Base-by-base conservation (phyloP, 1,284 basidiomycete species). In the Tilletia indica region DNA sequence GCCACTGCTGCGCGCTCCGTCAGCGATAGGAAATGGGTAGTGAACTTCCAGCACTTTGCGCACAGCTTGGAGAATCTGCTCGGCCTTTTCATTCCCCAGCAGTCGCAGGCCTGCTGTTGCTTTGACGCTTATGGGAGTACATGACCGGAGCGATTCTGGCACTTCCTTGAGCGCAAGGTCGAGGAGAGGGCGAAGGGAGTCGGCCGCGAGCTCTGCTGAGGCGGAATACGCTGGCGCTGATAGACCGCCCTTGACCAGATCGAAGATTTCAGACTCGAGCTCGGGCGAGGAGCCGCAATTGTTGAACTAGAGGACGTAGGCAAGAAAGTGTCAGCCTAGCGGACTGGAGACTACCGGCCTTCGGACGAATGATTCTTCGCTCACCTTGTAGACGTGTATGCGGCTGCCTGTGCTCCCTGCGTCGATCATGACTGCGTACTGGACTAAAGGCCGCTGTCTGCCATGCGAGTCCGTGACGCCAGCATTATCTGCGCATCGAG, bases 371-470 rank as follows among this genome's bases (percentile, higher is more conserved):
- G 3, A 61, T 8, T 38, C 21, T 25, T 21, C 21, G 36, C 63
- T 38, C 54, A 97, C 97, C 84, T 96, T 97, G 90, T 98, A 98
- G 36, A 98, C 89, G 87, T 99, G 96, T 80, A 99, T 95, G 19
- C 96, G 90, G 1, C 94, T 97, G 25, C 96, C 96, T 0, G 94
- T 97, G 49, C 94, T 97, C 19, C 96, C 97, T 0, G 97, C 96
- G 84, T 99, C 96, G 85, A 99, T 93, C 90, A 98, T 97, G 80
- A 99, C 89, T 0, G 93, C 94, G 84, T 93, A 99, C 85, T 97
- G 94, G 19, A 84, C 80, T 31, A 81, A 61, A 4, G 80, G 82
- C n/a, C 80, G 72, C 3, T 71, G 74, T 36, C 70, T 72, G 68
- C 80, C 78, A 12, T 76, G 73, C 48, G 70, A 67, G 48, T 81